These are phyloP conservation scores for Moniliella sp. DNA, from an alignment of 1,284 basidiomycete genomes.

Conservation along the genomic window DNA sequence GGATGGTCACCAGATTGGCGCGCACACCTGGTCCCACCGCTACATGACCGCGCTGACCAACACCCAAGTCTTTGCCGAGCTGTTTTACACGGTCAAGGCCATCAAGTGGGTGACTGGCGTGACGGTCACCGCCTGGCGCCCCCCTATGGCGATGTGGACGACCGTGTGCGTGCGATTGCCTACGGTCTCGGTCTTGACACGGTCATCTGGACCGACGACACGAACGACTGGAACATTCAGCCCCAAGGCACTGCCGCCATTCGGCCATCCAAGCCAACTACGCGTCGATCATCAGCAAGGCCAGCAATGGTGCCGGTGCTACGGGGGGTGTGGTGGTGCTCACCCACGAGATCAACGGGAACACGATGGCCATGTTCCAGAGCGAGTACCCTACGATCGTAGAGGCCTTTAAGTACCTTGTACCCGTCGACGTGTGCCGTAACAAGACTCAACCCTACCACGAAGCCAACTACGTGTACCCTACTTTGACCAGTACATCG, in stretches of 20 bases:
- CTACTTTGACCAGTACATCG: conserved; percentile 4
- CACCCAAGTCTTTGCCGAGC: conserved; percentile 40
- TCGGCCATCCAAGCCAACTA: conserved; percentile 36
- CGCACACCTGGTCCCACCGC: conserved; percentile 37
- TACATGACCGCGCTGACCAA: conserved; percentile 39
- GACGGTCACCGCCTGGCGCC: conserved; percentile 37
- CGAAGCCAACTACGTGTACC: no score
- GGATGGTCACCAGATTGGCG: conserved; percentile 30
- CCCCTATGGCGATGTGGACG: conserved; percentile 39
- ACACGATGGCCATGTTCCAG: conserved; percentile 26
- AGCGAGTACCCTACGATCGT: conserved; percentile 18
- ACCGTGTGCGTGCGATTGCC: conserved; percentile 41
- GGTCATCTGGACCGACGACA: conserved; percentile 37
- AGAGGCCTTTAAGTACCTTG: conserved; percentile 22
- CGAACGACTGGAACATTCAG: conserved; percentile 36
- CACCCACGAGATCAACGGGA: conserved; percentile 26
- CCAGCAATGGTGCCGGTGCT: neutral
- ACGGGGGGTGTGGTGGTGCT: conserved; percentile 20
- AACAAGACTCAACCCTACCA: no score
- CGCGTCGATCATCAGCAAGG: conserved; percentile 5
- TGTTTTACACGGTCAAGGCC: conserved; percentile 40
- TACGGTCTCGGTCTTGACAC: conserved; percentile 37
- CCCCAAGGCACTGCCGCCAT: conserved; percentile 27
- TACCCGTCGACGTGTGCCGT: conserved; percentile 26
- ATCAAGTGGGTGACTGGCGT: conserved; percentile 40